These are phyloP conservation scores for Chloranthus sessilifolius DNA, from an alignment of 164 flowering plant species.

Conservation along the genomic window DNA sequence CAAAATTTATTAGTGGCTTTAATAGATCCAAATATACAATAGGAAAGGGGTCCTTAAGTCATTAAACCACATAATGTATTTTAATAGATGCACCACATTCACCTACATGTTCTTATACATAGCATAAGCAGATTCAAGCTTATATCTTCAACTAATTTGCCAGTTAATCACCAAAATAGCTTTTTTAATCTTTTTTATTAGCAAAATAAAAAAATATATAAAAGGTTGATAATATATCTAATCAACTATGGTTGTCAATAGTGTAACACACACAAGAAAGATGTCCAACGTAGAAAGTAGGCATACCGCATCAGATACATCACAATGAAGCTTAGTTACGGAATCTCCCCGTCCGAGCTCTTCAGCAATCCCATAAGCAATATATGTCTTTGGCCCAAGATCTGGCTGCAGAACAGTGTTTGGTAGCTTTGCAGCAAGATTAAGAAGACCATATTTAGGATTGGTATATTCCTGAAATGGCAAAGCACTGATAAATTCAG, in stretches of 20 bases:
- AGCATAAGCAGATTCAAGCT: too few relatives aligned
- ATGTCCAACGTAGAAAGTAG: neutral
- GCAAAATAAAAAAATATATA: neutral
- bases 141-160: neutral
- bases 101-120: neutral
- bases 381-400: constrained; percentile 65
- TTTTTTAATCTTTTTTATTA: too few relatives aligned
- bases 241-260: neutral
- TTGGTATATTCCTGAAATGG: constrained; percentile 61
- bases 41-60: too few relatives aligned
- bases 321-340: constrained; percentile 69
- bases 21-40: too few relatives aligned
- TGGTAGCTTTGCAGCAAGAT: constrained; percentile 52
- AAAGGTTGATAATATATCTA: neutral
- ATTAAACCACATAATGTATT: too few relatives aligned
- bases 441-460: constrained; percentile 38
- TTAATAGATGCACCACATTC: neutral
- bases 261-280: neutral
- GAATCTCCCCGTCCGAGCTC: constrained; percentile 72
- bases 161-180: neutral
- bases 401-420: constrained; percentile 38
- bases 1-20: too few relatives aligned
- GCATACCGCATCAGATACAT: constrained; percentile 71
- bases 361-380: constrained; percentile 51
- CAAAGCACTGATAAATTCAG: constrained; percentile 44